These are phyloP conservation scores for Herpotrichia juniperi DNA, from an alignment of 2,329 filamentous ascomycete species.

Conservation along the genomic window DNA sequence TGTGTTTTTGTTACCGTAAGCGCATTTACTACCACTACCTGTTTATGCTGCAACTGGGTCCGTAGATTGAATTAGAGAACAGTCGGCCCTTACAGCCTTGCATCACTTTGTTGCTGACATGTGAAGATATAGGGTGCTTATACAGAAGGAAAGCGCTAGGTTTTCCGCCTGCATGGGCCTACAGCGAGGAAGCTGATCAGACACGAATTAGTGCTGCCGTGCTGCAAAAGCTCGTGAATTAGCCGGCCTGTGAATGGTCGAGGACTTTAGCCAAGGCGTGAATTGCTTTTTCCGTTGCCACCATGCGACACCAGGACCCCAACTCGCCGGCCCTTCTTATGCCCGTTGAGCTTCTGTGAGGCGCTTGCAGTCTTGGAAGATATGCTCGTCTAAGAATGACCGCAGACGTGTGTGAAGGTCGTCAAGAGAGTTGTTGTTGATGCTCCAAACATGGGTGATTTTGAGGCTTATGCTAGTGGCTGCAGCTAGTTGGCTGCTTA, in stretches of 20 bases:
- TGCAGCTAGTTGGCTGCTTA: constrained; percentile 15
- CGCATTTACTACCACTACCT: neutral
- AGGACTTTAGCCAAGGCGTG: neutral
- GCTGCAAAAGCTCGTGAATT: too few relatives aligned
- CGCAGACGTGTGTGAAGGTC: too few relatives aligned
- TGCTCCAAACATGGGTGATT: neutral
- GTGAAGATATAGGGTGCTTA: too few relatives aligned
- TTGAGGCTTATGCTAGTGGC: constrained; percentile 1
- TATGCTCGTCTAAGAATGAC: too few relatives aligned
- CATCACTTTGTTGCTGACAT: too few relatives aligned
- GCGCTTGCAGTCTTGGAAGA: too few relatives aligned
- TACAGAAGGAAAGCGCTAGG: too few relatives aligned
- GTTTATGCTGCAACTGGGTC: neutral
- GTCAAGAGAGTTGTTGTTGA: neutral
- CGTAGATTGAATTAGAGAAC: neutral
- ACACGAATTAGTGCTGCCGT: too few relatives aligned
- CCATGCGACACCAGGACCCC: neutral
- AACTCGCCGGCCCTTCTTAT: neutral
- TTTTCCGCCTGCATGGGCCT: too few relatives aligned
- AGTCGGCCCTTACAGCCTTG: too few relatives aligned
- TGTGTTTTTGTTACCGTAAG: neutral
- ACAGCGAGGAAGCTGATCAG: too few relatives aligned
- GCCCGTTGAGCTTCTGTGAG: too few relatives aligned
- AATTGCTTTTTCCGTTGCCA: neutral
- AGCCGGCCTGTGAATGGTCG: neutral